Evolutionary conservation across 306 rosid species (phyloP).

Genomic region (Vigna reflexopilosa): DNA sequence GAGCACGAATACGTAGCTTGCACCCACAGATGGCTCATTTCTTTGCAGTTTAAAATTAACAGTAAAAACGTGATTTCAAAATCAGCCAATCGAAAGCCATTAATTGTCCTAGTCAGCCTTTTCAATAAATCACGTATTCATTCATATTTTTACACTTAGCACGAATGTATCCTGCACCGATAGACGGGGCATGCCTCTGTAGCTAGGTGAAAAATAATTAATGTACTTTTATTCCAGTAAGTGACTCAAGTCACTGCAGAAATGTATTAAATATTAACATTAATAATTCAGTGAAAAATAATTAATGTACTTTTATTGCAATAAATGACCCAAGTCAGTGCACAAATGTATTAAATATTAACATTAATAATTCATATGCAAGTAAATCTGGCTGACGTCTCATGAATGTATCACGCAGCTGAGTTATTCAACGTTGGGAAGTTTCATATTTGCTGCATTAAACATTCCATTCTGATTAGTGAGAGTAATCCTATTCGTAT

Average conservation of each 20-base stretch:
- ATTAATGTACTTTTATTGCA: constrained; percentile 17
- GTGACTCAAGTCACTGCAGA: constrained; percentile 15
- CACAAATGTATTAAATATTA: neutral
- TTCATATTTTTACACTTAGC: constrained; percentile 28
- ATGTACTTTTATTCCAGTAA: constrained; percentile 13
- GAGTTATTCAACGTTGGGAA: no score
- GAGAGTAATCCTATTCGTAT: no score
- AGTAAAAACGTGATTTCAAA: neutral
- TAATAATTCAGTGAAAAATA: neutral
- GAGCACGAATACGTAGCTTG: no score
- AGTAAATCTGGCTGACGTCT: neutral
- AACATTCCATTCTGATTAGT: no score
- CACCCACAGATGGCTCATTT: constrained; percentile 21
- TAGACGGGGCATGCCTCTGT: constrained; percentile 22
- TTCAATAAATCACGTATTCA: constrained; percentile 22
- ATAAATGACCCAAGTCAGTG: constrained; percentile 21
- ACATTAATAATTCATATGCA: neutral
- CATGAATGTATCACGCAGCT: no score
- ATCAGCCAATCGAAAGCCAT: neutral
- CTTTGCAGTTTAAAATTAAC: neutral
- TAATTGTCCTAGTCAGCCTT: constrained; percentile 18
- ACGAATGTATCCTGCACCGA: neutral
- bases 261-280: neutral
- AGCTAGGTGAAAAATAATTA: constrained; percentile 20
- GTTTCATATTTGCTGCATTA: no score